Base-by-base conservation (phyloP, 768 basidiomycete species). In the Tricholoma matsutake region DNA sequence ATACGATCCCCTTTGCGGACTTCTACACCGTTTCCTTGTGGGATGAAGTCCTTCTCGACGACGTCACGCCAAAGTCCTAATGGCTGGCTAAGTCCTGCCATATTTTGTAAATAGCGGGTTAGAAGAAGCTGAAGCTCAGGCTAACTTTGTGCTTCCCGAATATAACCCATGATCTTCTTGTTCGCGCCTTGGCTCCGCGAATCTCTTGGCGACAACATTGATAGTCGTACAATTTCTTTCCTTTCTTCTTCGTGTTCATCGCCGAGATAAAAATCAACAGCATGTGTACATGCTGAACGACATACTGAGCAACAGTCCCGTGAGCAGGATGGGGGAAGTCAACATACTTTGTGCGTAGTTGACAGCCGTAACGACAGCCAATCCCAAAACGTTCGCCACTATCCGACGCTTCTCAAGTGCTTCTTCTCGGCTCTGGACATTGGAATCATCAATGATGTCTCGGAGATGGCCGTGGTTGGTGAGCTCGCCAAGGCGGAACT, bases 121-220 rank as follows among this genome's bases (percentile, higher is more conserved):
- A 14, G 10, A 11, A 14, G 35, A 14, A 28, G 47, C 4, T 14
- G 13, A 3, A 18, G 4, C 16, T 9, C 8, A 20, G 45, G 60
- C 64, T 57, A 32, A 71, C 71, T 67, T 29, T 67, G 64, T 35
- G 71, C 71, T 49, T 70, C 69, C 28, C 66, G 65, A 31, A 72
- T 69, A 56, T 68, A 72, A 4, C 62, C 66, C 66, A 69, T 68
- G 16, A 72, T 55, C 31, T 56, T 59, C 22, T 55, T 59, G 25
- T 67, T 64, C 37, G 58, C 64, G 1, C 47, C 31, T 20, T 61
- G 58, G 8, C 32, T 54, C 20, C 59, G 58, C 18, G 64, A 62
- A 3, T 64, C 58, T 14, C 56, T 34, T 14, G 51, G 58, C 11
- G 60, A 58, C 4, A 72, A 52, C 4, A 25, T 56, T 3, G 65